Conservation (phyloP, 2,329 filamentous ascomycete genomes). For the Hypoxylon sp. region DNA sequence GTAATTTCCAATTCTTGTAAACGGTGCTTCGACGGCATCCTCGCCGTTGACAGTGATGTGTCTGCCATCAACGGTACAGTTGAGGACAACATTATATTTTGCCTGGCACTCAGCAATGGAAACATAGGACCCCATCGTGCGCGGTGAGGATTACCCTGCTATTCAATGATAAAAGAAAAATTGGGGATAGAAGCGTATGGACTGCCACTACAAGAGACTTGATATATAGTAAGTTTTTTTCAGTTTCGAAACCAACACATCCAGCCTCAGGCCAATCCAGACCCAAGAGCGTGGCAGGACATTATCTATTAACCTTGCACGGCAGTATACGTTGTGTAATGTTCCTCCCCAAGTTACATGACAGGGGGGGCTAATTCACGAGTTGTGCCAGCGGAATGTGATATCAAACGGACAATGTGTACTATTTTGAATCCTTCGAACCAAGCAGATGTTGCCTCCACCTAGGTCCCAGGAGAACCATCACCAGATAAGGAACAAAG, state of each 20-base stretch:
- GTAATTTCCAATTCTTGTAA: constrained; percentile 55
- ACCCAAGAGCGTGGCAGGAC: constrained; percentile 8
- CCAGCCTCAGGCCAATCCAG: constrained; percentile 1
- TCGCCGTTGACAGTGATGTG: constrained; percentile 16
- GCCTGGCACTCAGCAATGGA: constrained; percentile 43
- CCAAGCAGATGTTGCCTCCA: not conserved
- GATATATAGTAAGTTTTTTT: constrained; percentile 2
- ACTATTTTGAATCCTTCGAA: constrained; percentile 23
- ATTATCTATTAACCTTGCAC: constrained; percentile 23
- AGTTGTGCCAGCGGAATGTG: constrained; percentile 2
- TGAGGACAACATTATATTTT: constrained; percentile 39
- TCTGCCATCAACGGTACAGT: constrained; percentile 35
- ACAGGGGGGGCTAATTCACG: constrained; percentile 11
- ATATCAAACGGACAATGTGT: constrained; percentile 18
- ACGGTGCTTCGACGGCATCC: not conserved
- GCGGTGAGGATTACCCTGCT: not conserved
- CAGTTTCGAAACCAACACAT: not conserved
- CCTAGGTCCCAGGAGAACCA: constrained; percentile 4
- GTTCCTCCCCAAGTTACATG: constrained; percentile 15
- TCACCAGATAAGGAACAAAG: constrained; percentile 9
- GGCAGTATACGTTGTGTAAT: constrained; percentile 24
- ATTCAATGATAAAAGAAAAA: not conserved
- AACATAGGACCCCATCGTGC: constrained; percentile 46
- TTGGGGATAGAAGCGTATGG: not conserved
- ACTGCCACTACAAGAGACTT: not conserved